phyloP scores from a whole-genome alignment of 1,139 yeast species.

The Zygoascus sp. region DNA sequence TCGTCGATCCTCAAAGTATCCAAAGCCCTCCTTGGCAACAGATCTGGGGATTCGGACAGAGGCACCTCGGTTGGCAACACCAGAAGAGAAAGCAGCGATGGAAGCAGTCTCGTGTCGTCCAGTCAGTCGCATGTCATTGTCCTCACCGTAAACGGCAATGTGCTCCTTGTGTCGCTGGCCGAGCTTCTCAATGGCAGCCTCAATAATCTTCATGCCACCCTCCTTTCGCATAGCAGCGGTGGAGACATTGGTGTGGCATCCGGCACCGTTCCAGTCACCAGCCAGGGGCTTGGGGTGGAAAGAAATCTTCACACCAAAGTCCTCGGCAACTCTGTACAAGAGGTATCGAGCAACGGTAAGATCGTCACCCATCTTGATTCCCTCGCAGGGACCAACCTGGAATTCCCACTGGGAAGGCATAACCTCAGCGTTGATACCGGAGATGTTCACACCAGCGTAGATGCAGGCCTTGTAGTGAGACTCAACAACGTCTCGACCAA shows the following conservation, averaged over 20 bases:
- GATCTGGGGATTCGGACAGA: constrained; percentile 98
- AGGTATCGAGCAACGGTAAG: constrained; percentile 95
- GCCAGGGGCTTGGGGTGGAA: constrained; percentile 98
- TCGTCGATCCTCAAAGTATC: constrained; percentile 99
- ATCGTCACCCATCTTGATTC: constrained; percentile 95
- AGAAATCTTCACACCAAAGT: constrained; percentile 96
- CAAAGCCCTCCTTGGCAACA: constrained; percentile 95
- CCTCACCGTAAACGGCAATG: constrained; percentile 90
- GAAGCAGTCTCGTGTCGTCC: constrained; percentile 99
- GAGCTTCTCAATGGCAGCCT: constrained; percentile 86
- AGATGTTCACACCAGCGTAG: constrained; percentile 80
- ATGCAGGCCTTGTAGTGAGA: constrained; percentile 99
- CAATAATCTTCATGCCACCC: constrained; percentile 95
- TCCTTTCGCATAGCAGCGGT: constrained; percentile 85
- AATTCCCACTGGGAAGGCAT: constrained; percentile 99
- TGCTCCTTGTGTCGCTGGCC: constrained; percentile 97
- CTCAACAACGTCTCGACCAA: constrained; percentile 96
- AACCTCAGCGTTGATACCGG: constrained; percentile 98
- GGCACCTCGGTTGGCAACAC: constrained; percentile 99
- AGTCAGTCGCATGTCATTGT: constrained; percentile 90
- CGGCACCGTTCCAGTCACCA: constrained; percentile 99
- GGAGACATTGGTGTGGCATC: constrained; percentile 98
- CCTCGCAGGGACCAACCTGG: constrained; percentile 98
- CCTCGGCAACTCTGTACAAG: constrained; percentile 93
- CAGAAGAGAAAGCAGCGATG: constrained; percentile 82